These are phyloP conservation scores for Thinopyrum elongatum DNA, from an alignment of 176 grass and related monocot genomes.

Conservation along the genomic window DNA sequence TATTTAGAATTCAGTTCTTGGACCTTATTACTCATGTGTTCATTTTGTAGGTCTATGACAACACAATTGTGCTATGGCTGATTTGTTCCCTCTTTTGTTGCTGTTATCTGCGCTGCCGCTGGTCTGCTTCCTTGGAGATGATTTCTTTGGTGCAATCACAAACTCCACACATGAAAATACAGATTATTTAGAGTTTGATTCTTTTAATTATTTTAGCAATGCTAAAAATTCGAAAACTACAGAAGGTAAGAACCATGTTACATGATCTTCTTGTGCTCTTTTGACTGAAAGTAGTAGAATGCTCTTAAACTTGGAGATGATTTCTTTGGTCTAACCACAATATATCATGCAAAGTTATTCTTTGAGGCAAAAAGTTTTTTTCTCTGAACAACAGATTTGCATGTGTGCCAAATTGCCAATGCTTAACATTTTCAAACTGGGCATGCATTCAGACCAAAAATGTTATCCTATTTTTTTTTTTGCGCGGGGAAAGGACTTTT, in stretches of 20 bases:
- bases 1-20: too few relatives aligned
- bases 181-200: too few relatives aligned
- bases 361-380: neutral
- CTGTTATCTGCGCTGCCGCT: too few relatives aligned
- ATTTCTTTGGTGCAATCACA: too few relatives aligned
- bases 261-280: neutral
- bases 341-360: neutral
- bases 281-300: neutral
- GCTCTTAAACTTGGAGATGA: neutral
- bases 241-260: slow-evolving; percentile 46
- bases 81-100: too few relatives aligned
- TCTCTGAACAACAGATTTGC: neutral
- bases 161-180: too few relatives aligned
- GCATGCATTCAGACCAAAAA: neutral
- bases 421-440: neutral
- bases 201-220: neutral
- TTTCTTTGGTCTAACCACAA: slow-evolving; percentile 10
- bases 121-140: too few relatives aligned
- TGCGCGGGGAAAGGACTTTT: too few relatives aligned
- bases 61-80: too few relatives aligned
- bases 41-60: too few relatives aligned
- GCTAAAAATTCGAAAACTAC: slow-evolving; percentile 59
- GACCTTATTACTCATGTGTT: too few relatives aligned
- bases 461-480: too few relatives aligned
- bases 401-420: neutral